Evolutionary conservation across 441 rosid genomes (phyloP), one percentile per base, ranked within the genome.

Genomic region (Euphorbia corollata): DNA sequence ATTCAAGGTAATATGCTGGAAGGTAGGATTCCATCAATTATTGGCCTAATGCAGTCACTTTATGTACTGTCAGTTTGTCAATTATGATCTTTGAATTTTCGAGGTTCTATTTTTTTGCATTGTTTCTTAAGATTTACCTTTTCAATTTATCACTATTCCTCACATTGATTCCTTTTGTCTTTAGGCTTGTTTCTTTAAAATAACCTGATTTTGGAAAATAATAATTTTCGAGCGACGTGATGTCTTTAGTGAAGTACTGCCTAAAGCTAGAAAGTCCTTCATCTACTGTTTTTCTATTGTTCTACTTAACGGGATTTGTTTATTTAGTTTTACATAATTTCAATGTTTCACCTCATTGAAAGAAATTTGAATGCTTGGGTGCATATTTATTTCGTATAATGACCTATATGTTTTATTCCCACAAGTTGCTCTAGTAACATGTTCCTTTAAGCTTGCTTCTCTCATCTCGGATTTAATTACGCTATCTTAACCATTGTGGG

Each of bases 11-110:
- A 92, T 84, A 90, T 6, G n/a, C n/a, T n/a, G n/a, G 81, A 83
- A 5, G 98, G 98, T 56, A 73, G 77, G 80, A 88, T 92, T 57
- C 97, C 98, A n/a, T 83, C 89, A 11, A 97, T 92, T 64, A 85
- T 92, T 61, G 98, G 97, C 73, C 84, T 92, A 18, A 92, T 92
- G 98, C 98, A 92, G 79, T 97, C 98, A n/a, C 98, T 61, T 73
- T 65, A 27, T 1, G 32, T 27, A 27, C 32, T 27, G 32, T 27
- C 2, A 27, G 32, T 27, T 27, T 27, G 32, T 27, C 32, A 27
- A 27, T 27, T 27, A 27, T 27, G 32, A 27, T 27, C 32, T 27
- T 4, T 7, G n/a, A 9, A n/a, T 4, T 36, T 5, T 2, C 4
- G 27, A 50, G 19, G 59, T 67, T 60, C 32, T 27, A 27, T 12